Evolutionary conservation across 441 rosid genomes (phyloP).

Genomic region (Corymbia citriodora): DNA sequence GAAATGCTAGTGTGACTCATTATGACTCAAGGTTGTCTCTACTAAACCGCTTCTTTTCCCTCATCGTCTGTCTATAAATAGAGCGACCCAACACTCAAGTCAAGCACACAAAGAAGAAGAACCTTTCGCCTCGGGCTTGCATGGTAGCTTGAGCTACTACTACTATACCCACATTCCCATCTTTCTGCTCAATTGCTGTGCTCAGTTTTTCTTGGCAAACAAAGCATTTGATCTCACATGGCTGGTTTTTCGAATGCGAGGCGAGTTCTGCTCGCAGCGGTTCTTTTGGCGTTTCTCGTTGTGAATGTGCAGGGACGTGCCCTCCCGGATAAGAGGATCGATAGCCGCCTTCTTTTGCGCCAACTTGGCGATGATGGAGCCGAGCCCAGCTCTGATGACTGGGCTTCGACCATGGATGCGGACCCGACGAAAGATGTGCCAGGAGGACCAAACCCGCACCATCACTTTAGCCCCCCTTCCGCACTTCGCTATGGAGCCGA

Average conservation of each 20-base stretch:
- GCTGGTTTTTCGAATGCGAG: neutral
- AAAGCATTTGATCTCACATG: neutral
- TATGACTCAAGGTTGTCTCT: neutral
- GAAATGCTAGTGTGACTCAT: neutral
- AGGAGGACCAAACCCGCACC: conserved; percentile 29
- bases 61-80: neutral
- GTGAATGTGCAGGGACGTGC: conserved; percentile 9
- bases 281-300: neutral
- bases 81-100: neutral
- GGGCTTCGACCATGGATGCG: neutral
- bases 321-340: neutral
- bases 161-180: neutral
- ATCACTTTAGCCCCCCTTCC: conserved; percentile 10
- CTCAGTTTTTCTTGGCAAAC: neutral
- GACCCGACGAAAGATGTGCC: conserved; percentile 11
- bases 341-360: conserved; percentile 18
- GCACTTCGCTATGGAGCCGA: neutral
- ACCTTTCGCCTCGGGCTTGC: neutral
- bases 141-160: neutral
- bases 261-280: neutral
- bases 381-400: conserved; percentile 1
- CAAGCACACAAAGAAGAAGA: neutral
- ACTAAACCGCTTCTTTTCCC: neutral
- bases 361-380: conserved; percentile 13
- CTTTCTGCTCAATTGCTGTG: neutral